Conservation (phyloP, 1,284 basidiomycete species). For the Sporisorium reilianum region DNA sequence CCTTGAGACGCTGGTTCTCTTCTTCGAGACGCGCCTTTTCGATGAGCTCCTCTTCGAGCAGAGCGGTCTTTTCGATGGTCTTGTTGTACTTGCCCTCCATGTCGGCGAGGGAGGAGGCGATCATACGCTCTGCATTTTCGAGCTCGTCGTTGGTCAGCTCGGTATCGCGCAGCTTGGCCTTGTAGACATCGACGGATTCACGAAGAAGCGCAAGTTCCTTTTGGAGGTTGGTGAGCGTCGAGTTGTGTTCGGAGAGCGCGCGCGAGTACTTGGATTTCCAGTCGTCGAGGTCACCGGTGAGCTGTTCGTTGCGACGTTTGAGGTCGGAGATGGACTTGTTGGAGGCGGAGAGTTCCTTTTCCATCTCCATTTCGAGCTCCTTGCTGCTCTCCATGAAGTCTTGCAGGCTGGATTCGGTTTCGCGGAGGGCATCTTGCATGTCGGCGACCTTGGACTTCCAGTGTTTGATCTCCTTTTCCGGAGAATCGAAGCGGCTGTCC, state of each 20-base stretch:
- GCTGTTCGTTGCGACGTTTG: slow-evolving; percentile 54
- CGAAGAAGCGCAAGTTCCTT: slow-evolving; percentile 56
- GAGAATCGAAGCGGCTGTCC: slow-evolving; percentile 50
- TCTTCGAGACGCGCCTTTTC: slow-evolving; percentile 91
- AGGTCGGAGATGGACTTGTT: slow-evolving; percentile 52
- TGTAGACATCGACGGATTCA: slow-evolving; percentile 65
- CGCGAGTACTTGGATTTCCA: slow-evolving; percentile 67
- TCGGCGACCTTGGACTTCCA: slow-evolving; percentile 62
- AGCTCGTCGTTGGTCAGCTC: slow-evolving; percentile 68
- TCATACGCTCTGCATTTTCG: slow-evolving; percentile 74
- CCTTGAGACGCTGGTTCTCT: slow-evolving; percentile 89
- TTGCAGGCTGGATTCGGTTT: slow-evolving; percentile 59
- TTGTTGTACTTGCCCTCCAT: slow-evolving; percentile 90
- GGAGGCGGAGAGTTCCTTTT: slow-evolving; percentile 58
- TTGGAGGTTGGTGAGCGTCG: slow-evolving; percentile 56
- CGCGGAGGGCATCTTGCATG: slow-evolving; percentile 60
- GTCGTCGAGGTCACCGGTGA: slow-evolving; percentile 61
- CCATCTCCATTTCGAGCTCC: slow-evolving; percentile 67
- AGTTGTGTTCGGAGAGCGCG: slow-evolving; percentile 62
- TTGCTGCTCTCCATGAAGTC: slow-evolving; percentile 66
- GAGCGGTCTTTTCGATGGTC: slow-evolving; percentile 93
- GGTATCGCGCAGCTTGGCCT: slow-evolving; percentile 64
- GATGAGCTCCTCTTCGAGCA: slow-evolving; percentile 95
- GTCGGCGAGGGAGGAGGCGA: slow-evolving; percentile 89
- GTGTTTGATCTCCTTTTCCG: slow-evolving; percentile 59